Evolutionary conservation across 371 early-diverging fungal species (phyloP), one percentile per base, ranked within the genome.

Genomic region (Zopfochytrium polystomum): DNA sequence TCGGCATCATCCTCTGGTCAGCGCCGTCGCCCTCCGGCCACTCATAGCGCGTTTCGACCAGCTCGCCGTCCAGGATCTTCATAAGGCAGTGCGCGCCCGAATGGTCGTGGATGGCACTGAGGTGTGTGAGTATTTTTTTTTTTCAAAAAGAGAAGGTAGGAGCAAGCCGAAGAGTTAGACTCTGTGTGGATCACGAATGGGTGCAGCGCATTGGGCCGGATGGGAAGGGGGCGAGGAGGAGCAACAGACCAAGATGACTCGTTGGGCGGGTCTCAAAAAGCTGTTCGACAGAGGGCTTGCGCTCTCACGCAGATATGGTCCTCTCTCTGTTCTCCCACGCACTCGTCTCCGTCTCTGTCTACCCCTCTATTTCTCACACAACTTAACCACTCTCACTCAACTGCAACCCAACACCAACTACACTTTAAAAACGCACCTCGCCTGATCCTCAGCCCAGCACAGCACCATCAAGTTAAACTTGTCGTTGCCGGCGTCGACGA

Each of bases 101-200:
- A 67, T 96, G 96, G 74, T 93, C 90, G 72, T 95, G 95, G 72
- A 95, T 92, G 44, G 94, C 90, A 65, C 92, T 91, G 68, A 2
- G 29, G 20, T 52, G 7, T 15, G 34, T n/a, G n/a, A n/a, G n/a
- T n/a, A n/a, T n/a, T n/a, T n/a, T n/a, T 38, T 9, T 38, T 38
- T 38, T 38, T n/a, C n/a, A 9, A 38, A 38, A 11, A 11, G 38
- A 11, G 38, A 38, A 38, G 38, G 38, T 38, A 11, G 38, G 9
- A n/a, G 38, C 9, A 38, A 38, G n/a, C 38, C 9, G n/a, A n/a
- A n/a, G n/a, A n/a, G n/a, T n/a, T n/a, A n/a, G n/a, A n/a, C n/a
- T n/a, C n/a, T n/a, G n/a, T n/a, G n/a, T n/a, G n/a, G n/a, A n/a
- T n/a, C n/a, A n/a, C n/a, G n/a, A n/a, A n/a, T n/a, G n/a, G n/a